Base-by-base conservation (phyloP, 129 eudicot species). In the Kitagawia praeruptora region DNA sequence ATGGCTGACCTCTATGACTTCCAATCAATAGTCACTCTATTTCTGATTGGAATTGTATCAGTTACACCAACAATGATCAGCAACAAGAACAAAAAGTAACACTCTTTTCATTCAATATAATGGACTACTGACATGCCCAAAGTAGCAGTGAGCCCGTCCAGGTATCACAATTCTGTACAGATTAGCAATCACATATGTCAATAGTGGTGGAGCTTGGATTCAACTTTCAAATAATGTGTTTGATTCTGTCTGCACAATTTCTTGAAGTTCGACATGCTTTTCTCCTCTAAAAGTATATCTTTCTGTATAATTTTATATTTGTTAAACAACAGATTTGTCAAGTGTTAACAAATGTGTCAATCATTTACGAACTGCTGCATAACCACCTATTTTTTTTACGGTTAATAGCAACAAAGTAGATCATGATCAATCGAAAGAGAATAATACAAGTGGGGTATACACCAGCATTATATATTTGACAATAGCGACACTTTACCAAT, bases 1-100 rank as follows among this genome's bases (percentile, higher is more conserved):
- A 47, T 94, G 74, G 93, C 93, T 39, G 98, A 94, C 76, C 90
- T 94, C 8, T 94, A 94, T 25, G 98, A 94, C 83, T 69, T 91
- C 76, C 90, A 89, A 6, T 91, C 98, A 9, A 87, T 94, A 31
- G 93, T 91, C 38, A 91, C 93, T 41, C 79, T 94, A 48, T 94
- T 91, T 85, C 89, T 94, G 5, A 94, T 91, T 18, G 98, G 98
- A 27, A 79, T 90, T 42, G 87, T 87, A 16, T 54, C 87, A 31
- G 81, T 94, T 53, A 89, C 98, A 13, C 98, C 98, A 10, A 92
- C 96, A 39, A 53, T 94, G 83, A 76, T 94, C 54, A 84, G 85
- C 81, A 93, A 85, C 88, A 93, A 89, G 81, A 80, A 70, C 81
- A 78, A 81, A 79, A 80, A 88, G 27, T 87, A 85, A 81, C 51